These are phyloP conservation scores for Candida glucosophila DNA, from an alignment of 1,139 yeast species.

Conservation along the genomic window DNA sequence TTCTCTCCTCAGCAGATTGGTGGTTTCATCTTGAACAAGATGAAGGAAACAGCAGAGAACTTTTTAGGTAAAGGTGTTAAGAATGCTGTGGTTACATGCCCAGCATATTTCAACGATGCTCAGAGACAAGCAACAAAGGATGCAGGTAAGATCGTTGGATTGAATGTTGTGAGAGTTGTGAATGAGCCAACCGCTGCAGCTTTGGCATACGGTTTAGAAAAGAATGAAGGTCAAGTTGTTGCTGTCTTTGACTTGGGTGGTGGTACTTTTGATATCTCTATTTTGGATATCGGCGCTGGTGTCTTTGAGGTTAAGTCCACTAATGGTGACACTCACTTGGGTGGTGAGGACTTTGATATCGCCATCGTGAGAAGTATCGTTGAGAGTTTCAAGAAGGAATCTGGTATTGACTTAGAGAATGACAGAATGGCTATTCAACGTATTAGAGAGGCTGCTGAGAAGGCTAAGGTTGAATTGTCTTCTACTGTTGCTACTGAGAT, in stretches of 20 bases:
- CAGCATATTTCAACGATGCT: constrained; percentile 96
- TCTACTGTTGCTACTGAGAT: constrained; percentile 90
- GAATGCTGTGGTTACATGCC: constrained; percentile 83
- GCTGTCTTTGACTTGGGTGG: constrained; percentile 88
- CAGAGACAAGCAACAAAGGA: constrained; percentile 98
- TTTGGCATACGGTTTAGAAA: constrained; percentile 92
- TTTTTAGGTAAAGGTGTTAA: constrained; percentile 72
- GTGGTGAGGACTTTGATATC: constrained; percentile 90
- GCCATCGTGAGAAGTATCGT: constrained; percentile 83
- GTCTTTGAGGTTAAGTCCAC: constrained; percentile 84
- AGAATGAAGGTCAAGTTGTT: constrained; percentile 58
- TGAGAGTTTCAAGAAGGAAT: constrained; percentile 85
- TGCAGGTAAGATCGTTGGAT: constrained; percentile 96
- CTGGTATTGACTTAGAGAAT: constrained; percentile 77
- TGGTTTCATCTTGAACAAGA: constrained; percentile 85
- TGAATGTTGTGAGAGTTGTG: constrained; percentile 92
- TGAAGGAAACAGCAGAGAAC: constrained; percentile 91
- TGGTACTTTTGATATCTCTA: constrained; percentile 83
- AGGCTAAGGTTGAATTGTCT: constrained; percentile 97
- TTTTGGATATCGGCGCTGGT: constrained; percentile 79
- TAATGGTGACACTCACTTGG: constrained; percentile 85
- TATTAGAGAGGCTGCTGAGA: constrained; percentile 99
- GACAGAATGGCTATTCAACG: constrained; percentile 99
- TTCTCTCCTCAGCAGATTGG: constrained; percentile 93
- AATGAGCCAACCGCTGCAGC: constrained; percentile 99